A percentile compares a stretch with the other conserved stretches of the same genome.
Evolutionary conservation across 1,139 yeast genomes (phyloP).

Genomic region (Tardiomyces digboiensis): DNA sequence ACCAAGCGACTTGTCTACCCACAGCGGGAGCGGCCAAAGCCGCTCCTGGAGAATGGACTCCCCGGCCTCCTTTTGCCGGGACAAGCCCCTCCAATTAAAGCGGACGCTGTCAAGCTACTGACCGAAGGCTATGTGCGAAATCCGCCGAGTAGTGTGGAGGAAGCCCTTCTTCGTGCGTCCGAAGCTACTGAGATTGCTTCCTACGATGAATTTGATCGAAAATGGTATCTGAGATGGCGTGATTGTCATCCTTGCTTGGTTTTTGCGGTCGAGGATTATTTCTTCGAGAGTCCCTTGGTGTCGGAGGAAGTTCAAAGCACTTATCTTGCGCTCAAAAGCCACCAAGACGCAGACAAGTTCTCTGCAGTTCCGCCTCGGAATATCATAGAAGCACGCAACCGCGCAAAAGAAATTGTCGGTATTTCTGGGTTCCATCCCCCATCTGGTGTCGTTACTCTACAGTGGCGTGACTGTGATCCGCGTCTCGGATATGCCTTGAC

Average conservation of each 20-base stretch:
- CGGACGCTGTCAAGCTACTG: background rate
- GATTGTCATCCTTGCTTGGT: background rate
- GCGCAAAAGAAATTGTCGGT: background rate
- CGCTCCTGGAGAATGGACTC: background rate
- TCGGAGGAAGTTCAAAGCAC: background rate
- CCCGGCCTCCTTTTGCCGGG: background rate
- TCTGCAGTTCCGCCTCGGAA: background rate
- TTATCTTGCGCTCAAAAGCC: background rate
- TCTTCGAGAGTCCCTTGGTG: background rate
- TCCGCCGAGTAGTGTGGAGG: background rate
- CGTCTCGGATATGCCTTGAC: background rate
- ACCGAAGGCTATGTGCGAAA: background rate
- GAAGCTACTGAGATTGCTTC: background rate
- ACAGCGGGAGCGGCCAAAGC: background rate
- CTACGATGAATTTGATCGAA: background rate
- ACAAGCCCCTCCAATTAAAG: background rate
- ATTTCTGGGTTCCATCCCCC: background rate
- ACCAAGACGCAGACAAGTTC: background rate
- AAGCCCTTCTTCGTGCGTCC: background rate
- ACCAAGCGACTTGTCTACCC: background rate
- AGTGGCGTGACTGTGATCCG: background rate
- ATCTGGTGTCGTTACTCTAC: background rate
- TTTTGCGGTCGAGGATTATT: background rate
- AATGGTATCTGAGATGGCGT: background rate
- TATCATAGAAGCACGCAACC: background rate